Conservation (phyloP, 495 filamentous ascomycete species). For the Clohesyomyces aquaticus region DNA sequence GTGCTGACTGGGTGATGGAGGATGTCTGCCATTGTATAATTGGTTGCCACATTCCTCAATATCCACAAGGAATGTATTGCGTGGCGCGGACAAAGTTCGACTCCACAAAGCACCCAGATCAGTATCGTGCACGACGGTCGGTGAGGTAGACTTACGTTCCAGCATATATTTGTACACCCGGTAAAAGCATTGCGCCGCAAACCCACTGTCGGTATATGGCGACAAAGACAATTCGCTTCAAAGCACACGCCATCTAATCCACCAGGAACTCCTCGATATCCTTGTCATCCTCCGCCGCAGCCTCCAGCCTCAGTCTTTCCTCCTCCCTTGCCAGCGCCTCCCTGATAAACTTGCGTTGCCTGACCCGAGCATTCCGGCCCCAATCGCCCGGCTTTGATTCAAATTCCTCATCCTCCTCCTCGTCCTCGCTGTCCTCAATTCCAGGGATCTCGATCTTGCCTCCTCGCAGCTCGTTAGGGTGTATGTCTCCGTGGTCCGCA, state of each 20-base stretch:
- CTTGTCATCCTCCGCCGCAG: constrained; percentile 53
- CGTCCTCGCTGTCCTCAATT: constrained; percentile 56
- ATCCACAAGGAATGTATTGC: background rate
- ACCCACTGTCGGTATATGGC: background rate
- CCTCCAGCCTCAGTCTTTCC: constrained; percentile 35
- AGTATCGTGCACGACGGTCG: no score
- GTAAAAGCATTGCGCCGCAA: background rate
- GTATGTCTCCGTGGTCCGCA: constrained; percentile 58
- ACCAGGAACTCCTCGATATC: constrained; percentile 71
- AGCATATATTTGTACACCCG: no score
- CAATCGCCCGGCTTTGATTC: constrained; percentile 51
- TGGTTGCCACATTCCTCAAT: background rate
- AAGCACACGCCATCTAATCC: constrained; percentile 10
- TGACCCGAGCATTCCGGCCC: constrained; percentile 49
- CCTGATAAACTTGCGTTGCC: constrained; percentile 44
- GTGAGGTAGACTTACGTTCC: background rate
- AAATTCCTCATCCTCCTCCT: constrained; percentile 63
- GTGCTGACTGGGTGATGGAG: no score
- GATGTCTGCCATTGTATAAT: no score
- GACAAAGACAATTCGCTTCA: background rate
- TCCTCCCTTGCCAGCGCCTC: constrained; percentile 49
- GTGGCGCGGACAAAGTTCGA: no score
- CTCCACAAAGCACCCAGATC: no score
- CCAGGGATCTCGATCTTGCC: constrained; percentile 40
- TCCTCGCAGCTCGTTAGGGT: constrained; percentile 63